Evolutionary conservation across 1,284 basidiomycete species (phyloP), one percentile per base, ranked within the genome.

Genomic region (Apiotrichum brassicae): DNA sequence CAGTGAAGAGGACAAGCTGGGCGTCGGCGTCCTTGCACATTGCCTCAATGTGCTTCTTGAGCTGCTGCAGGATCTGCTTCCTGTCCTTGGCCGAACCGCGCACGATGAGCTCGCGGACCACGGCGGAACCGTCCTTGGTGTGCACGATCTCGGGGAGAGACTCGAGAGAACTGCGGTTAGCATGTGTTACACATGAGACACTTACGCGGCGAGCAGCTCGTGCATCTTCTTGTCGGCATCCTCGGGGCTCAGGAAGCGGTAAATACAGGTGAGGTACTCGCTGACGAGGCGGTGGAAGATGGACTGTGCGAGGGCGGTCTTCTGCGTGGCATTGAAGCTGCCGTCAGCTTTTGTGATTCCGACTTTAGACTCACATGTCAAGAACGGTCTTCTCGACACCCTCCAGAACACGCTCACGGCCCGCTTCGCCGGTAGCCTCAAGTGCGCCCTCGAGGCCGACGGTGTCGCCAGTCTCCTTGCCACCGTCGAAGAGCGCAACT

Each of bases 271-370:
- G 22, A 74, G 55, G 59, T 75, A 75, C 50, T 75, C 73, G 34
- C 58, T 55, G 6, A 73, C 70, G 22, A 83, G 85, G 26, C 86
- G 81, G 64, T 93, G 89, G 18, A 92, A 86, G 36, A 92, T 82
- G 0, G 85, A 82, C 69, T 91, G 87, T 1, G 85, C 83, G 12
- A 90, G 77, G 2, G 87, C 83, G 12, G 86, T 86, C 69, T 93
- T 92, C 63, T 92, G 88, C 0, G 88, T 80, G 57, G 91, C 87
- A 67, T 92, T 87, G 71, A 90, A 89, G 48, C 87, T 91, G 54
- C 1, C 22, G 41, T 38, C 34, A 36, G 35, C 28, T 8, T 16
- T 9, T 34, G 7, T 23, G 16, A 11, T 7, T 6, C 8, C 13
- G 4, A 13, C 25, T 3, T 11, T n/a, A 11, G 8, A 76, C 85